These are phyloP conservation scores for Eutypa lata DNA, from an alignment of 2,329 filamentous ascomycete genomes.

Conservation along the genomic window DNA sequence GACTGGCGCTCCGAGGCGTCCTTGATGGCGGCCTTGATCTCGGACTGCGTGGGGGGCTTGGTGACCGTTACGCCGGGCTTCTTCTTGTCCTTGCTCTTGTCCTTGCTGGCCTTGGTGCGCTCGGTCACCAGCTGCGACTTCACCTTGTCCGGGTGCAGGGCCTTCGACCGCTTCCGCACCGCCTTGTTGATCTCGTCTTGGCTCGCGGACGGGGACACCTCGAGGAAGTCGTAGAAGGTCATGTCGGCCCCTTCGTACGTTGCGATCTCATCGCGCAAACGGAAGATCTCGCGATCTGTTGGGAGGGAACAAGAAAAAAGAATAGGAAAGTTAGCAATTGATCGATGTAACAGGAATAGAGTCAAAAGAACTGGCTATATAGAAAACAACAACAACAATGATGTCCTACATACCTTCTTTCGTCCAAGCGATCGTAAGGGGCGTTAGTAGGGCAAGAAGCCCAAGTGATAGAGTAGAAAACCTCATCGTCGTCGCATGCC, in stretches of 20 bases:
- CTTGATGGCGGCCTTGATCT: conserved; percentile 78
- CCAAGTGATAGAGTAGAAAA: conserved; percentile 63
- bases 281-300: conserved; percentile 95
- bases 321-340: conserved; percentile 2
- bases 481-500: conserved; percentile 67
- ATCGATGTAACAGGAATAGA: conserved; percentile 2
- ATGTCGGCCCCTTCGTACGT: conserved; percentile 71
- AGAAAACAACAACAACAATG: neutral
- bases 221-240: conserved; percentile 94
- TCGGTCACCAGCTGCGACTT: conserved; percentile 76
- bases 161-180: conserved; percentile 81
- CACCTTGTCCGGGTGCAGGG: conserved; percentile 93
- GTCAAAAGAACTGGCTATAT: neutral
- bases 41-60: conserved; percentile 69
- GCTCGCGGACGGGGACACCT: conserved; percentile 67
- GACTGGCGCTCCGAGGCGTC: conserved; percentile 79
- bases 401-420: conserved; percentile 67
- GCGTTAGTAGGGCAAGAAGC: conserved; percentile 64
- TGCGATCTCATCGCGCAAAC: conserved; percentile 82
- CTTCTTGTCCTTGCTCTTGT: conserved; percentile 47
- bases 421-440: conserved; percentile 72
- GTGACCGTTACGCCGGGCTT: conserved; percentile 62
- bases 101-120: conserved; percentile 53
- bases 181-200: conserved; percentile 91
- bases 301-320: too few relatives aligned